Conservation (phyloP, 768 basidiomycete genomes). For the Pleurotus platypus region DNA sequence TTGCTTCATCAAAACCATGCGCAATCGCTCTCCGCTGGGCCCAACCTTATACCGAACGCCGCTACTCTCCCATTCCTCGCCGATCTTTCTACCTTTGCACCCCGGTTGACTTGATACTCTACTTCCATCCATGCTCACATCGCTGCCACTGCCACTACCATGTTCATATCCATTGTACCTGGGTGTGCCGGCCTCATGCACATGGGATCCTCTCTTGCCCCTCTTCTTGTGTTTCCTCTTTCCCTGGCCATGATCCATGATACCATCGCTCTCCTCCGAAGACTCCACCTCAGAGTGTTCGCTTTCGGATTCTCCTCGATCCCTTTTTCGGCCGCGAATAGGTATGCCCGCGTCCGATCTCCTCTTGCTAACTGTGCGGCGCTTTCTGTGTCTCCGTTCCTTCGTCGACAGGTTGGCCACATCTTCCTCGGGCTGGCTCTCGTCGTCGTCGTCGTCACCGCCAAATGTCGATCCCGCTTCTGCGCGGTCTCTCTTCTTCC, state of each 20-base stretch:
- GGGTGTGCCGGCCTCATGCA: not conserved
- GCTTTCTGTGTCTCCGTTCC: slow-evolving; percentile 49
- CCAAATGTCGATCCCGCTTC: slow-evolving; percentile 73
- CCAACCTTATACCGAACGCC: slow-evolving; percentile 72
- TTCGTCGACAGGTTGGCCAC: slow-evolving; percentile 36
- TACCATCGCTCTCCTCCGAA: slow-evolving; percentile 13
- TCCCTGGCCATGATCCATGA: slow-evolving; percentile 45
- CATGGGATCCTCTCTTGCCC: slow-evolving; percentile 11
- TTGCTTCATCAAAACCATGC: slow-evolving; percentile 70
- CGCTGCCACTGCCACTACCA: slow-evolving; percentile 30
- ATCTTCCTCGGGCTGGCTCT: slow-evolving; percentile 32
- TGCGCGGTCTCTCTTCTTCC: slow-evolving; percentile 74
- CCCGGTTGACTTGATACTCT: slow-evolving; percentile 40
- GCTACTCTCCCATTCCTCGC: slow-evolving; percentile 75
- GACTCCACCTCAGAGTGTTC: slow-evolving; percentile 25
- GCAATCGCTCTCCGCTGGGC: slow-evolving; percentile 62
- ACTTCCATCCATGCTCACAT: slow-evolving; percentile 48
- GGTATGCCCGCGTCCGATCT: slow-evolving; percentile 39
- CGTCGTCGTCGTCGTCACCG: slow-evolving; percentile 51
- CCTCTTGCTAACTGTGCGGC: slow-evolving; percentile 50
- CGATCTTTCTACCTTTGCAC: slow-evolving; percentile 57
- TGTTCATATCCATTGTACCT: slow-evolving; percentile 17
- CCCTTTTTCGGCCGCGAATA: slow-evolving; percentile 62
- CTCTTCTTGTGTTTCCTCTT: slow-evolving; percentile 38
- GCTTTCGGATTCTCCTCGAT: slow-evolving; percentile 48